These are phyloP conservation scores for Leccinum subgranulosum DNA, from an alignment of 768 basidiomycete species.

Conservation along the genomic window DNA sequence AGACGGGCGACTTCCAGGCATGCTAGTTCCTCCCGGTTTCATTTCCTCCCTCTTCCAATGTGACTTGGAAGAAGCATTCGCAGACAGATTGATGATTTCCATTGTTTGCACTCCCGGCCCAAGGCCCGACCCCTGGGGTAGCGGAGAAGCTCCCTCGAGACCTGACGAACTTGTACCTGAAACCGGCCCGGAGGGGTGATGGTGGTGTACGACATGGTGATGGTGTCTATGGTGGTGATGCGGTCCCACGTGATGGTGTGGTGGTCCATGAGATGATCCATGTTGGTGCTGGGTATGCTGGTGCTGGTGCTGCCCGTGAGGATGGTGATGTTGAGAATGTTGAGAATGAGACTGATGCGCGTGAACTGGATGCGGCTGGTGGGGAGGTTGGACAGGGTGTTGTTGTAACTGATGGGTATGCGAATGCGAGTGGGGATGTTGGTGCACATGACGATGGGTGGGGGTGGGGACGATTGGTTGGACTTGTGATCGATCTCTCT, in stretches of 20 bases:
- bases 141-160: slow-evolving; percentile 25
- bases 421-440: slow-evolving; percentile 31
- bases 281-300: slow-evolving; percentile 34
- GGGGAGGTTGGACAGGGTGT: slow-evolving; percentile 16
- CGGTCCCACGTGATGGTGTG: slow-evolving; percentile 46
- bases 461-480: slow-evolving; percentile 22
- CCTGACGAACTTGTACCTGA: slow-evolving; percentile 27
- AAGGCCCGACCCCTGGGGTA: slow-evolving; percentile 36
- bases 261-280: slow-evolving; percentile 31
- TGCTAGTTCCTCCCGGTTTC: slow-evolving; percentile 23
- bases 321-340: slow-evolving; percentile 33
- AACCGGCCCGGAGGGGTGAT: slow-evolving; percentile 31
- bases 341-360: slow-evolving; percentile 31
- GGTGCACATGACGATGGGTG: slow-evolving; percentile 32
- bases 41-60: slow-evolving; percentile 40
- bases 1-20: slow-evolving; percentile 36
- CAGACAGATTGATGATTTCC: slow-evolving; percentile 50
- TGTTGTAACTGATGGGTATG: slow-evolving; percentile 35
- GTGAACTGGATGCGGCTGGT: slow-evolving; percentile 27
- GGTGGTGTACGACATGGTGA: slow-evolving; percentile 46
- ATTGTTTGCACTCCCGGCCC: slow-evolving; percentile 41
- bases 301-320: slow-evolving; percentile 29
- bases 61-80: slow-evolving; percentile 29
- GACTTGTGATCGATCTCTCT: slow-evolving; percentile 29
- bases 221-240: slow-evolving; percentile 48